Evolutionary conservation across 2,329 filamentous ascomycete genomes (phyloP).

Genomic region (Calonectria ilicicola): DNA sequence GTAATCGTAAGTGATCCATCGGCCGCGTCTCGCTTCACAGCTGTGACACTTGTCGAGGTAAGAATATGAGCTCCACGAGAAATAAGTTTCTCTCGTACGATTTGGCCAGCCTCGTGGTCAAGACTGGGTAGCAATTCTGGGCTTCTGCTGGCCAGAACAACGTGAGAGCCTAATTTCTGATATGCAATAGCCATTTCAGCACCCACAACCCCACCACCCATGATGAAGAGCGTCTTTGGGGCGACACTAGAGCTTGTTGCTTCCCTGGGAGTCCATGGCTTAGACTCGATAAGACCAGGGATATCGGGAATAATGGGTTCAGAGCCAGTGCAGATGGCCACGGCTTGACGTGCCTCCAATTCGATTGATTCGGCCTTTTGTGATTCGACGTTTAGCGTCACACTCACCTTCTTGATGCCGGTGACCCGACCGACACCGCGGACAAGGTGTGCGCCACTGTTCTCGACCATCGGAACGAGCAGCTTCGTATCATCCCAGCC

Average conservation of each 20-base stretch:
- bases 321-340: background rate
- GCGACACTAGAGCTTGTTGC: background rate
- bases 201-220: background rate
- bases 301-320: background rate
- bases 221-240: background rate
- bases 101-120: background rate
- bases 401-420: background rate
- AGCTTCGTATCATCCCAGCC: background rate
- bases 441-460: background rate
- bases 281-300: background rate
- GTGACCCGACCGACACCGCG: background rate
- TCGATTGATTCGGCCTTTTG: background rate
- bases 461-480: constrained; percentile 1
- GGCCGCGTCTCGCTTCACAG: background rate
- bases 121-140: background rate
- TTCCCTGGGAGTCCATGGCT: background rate
- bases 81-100: background rate
- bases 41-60: background rate
- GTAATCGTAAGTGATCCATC: background rate
- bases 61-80: background rate
- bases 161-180: background rate
- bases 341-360: background rate
- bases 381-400: background rate
- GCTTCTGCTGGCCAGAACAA: background rate
- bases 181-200: background rate